phyloP scores from a whole-genome alignment of 345 rosid genomes.

The Populus ilicifolia region DNA sequence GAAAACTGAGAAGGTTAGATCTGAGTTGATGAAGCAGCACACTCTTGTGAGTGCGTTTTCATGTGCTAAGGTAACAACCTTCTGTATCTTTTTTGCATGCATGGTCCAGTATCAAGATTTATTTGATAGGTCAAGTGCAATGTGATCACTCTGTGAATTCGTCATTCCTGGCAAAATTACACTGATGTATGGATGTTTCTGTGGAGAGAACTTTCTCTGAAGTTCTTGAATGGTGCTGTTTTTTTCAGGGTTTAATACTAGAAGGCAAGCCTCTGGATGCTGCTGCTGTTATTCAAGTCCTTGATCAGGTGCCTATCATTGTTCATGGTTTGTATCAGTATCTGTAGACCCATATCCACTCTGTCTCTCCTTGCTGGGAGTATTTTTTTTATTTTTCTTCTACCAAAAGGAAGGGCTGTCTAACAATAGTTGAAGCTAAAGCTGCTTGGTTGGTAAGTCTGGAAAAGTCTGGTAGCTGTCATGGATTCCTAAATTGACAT shows the following conservation, averaged over 20 bases:
- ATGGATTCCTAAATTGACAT: too few relatives aligned
- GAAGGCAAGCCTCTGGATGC: slow-evolving; percentile 75
- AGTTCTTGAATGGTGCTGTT: neutral
- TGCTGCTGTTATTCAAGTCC: slow-evolving; percentile 55
- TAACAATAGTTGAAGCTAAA: too few relatives aligned
- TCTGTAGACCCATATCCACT: too few relatives aligned
- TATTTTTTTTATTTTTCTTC: too few relatives aligned
- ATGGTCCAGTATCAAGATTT: slow-evolving; percentile 1
- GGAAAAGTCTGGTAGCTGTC: too few relatives aligned
- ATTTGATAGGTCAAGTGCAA: slow-evolving; percentile 1
- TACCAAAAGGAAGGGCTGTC: too few relatives aligned
- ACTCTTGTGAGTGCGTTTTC: slow-evolving; percentile 55
- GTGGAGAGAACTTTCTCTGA: neutral
- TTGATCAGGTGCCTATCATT: slow-evolving; percentile 48
- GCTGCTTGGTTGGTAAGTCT: too few relatives aligned
- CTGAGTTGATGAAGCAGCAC: slow-evolving; percentile 56
- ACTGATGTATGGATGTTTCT: neutral
- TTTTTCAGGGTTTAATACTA: slow-evolving; percentile 59
- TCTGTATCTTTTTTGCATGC: neutral
- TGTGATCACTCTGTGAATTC: neutral
- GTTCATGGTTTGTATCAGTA: neutral
- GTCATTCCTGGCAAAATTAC: neutral
- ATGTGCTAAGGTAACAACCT: slow-evolving; percentile 66
- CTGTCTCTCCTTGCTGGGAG: too few relatives aligned
- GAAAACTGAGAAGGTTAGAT: slow-evolving; percentile 73